Evolutionary conservation across 148 eudicot species (phyloP), one percentile per base, ranked within the genome.

Genomic region (Nyssa sinensis): DNA sequence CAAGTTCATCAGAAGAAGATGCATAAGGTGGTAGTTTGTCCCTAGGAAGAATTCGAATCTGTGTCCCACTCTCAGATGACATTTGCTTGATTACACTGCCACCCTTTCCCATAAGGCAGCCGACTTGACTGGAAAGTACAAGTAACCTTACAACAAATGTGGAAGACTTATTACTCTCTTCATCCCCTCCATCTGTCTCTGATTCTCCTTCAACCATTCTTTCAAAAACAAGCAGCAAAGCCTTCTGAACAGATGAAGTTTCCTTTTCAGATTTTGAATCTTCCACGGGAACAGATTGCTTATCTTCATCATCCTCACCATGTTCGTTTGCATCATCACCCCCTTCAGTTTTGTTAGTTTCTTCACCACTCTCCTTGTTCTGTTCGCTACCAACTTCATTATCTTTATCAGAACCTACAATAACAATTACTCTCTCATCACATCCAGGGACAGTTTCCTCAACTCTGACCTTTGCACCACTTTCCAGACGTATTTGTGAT

Each of bases 51-150:
- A 95, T 85, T 47, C 82, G 89, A 62, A 95, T 91, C 69, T 90
- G 91, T 23, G 99, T 90, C 62, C 99, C 99, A 83, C 90, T 95
- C 62, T 89, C 94, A 74, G 87, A 78, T 49, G 91, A 70, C 88
- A 93, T 83, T 80, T 89, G 93, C 76, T 93, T 91, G 71, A 91
- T 89, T 7, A 85, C 82, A 70, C 85, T 87, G 25, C 98, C 97
- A 74, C 79, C 83, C 74, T 76, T 82, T 29, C 97, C 98, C 62
- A 86, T 70, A 68, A 93, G 71, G 78, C 88, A 83, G 60, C 93
- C 96, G 51, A 88, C 91, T 85, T 95, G 96, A 83, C 87, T 78
- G 53, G 99, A 85, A 66, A 84, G 82, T 77, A 95, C 89, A 74
- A 95, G 93, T 32, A 95, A 74, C 84, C 91, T 89, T 65, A 95